Evolutionary conservation across 805 yeast genomes (phyloP).

Genomic region (Ogataea nakhonphanomensis): DNA sequence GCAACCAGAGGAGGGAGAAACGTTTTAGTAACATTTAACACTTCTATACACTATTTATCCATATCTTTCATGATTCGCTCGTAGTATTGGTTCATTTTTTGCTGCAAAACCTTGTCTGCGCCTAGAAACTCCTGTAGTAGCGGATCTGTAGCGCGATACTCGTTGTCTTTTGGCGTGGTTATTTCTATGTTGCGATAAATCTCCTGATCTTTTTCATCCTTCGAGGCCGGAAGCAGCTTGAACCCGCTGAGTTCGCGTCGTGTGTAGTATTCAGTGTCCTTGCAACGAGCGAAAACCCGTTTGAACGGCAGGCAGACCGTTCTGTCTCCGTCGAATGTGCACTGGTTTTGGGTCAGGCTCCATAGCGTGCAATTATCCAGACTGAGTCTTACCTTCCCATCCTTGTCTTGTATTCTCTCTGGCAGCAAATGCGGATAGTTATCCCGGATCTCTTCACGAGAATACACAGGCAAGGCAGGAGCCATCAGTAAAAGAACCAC

Average conservation of each 20-base stretch:
- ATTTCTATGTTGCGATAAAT: constrained; percentile 36
- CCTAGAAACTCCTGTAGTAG: constrained; percentile 28
- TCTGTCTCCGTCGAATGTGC: constrained; percentile 42
- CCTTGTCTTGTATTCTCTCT: constrained; percentile 13
- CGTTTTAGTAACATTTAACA: constrained; percentile 27
- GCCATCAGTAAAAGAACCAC: constrained; percentile 35
- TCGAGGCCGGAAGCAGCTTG: constrained; percentile 26
- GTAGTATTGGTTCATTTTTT: constrained; percentile 29
- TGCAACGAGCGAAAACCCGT: constrained; percentile 43
- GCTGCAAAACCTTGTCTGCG: constrained; percentile 31
- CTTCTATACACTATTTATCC: constrained; percentile 2
- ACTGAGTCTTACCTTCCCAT: constrained; percentile 7
- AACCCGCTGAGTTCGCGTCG: constrained; percentile 29
- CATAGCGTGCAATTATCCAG: constrained; percentile 29
- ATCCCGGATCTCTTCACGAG: constrained; percentile 34
- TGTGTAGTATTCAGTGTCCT: constrained; percentile 22
- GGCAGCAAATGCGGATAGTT: constrained; percentile 27
- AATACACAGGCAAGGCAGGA: constrained; percentile 46
- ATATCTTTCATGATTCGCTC: constrained; percentile 15
- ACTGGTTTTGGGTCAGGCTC: constrained; percentile 44
- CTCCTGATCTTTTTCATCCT: constrained; percentile 6
- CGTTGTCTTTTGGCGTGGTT: constrained; percentile 36
- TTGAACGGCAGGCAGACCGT: constrained; percentile 48
- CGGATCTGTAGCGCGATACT: constrained; percentile 16
- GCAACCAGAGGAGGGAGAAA: constrained; percentile 90